A percentile compares a stretch with the other conserved stretches of the same genome.
Conservation (phyloP, 345 rosid species). For the Gossypium bickii region DNA sequence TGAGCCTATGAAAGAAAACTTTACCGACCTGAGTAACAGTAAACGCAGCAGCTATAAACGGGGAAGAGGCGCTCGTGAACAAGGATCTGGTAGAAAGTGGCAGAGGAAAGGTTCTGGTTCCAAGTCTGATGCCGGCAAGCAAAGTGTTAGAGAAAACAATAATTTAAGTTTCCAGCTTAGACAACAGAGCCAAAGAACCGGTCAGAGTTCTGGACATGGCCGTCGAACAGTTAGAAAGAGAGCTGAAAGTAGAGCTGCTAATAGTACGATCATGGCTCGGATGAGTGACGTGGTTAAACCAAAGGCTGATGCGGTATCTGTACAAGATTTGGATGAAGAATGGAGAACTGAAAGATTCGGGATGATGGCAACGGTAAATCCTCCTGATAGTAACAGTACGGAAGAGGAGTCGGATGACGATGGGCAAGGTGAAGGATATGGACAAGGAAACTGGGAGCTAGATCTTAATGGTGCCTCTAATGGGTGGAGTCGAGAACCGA, state of each 20-base stretch:
- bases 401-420: conserved; percentile 66
- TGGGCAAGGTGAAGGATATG: conserved; percentile 46
- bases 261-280: conserved; percentile 21
- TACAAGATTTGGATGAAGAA: conserved; percentile 30
- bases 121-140: conserved; percentile 34
- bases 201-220: conserved; percentile 56
- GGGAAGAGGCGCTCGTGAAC: conserved; percentile 49
- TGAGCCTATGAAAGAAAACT: conserved; percentile 28
- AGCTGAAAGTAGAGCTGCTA: conserved; percentile 44
- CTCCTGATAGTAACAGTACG: conserved; percentile 57
- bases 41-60: conserved; percentile 51
- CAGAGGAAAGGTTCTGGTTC: conserved; percentile 45
- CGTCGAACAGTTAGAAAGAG: conserved; percentile 83
- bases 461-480: conserved; percentile 30
- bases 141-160: conserved; percentile 31
- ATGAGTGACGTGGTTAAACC: conserved; percentile 20
- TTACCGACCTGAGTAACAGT: conserved; percentile 26
- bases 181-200: conserved; percentile 40
- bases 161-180: conserved; percentile 35
- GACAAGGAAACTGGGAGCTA: conserved; percentile 54
- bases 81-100: conserved; percentile 47
- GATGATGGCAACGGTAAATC: conserved; percentile 40
- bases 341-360: conserved; percentile 39
- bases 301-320: conserved; percentile 17
- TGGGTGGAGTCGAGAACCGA: conserved; percentile 44